Conservation (phyloP, 75 land plant genomes). For the Sequoiadendron giganteum region DNA sequence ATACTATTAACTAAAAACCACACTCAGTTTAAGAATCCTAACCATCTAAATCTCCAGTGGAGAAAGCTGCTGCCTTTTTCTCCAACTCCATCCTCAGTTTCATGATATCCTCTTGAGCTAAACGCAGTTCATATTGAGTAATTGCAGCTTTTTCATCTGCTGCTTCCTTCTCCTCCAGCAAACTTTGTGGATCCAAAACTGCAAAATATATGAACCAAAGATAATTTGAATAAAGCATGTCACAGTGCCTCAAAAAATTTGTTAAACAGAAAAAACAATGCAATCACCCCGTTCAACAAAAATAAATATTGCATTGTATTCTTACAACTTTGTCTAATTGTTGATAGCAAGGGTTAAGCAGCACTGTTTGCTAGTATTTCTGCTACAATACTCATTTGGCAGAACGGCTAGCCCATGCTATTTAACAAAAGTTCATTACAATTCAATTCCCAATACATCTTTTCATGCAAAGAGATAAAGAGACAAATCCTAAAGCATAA, state of each 20-base stretch:
- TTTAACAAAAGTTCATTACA: background rate
- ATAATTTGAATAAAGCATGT: background rate
- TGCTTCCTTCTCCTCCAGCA: constrained; percentile 79
- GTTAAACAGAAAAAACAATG: background rate
- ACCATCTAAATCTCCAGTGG: constrained; percentile 28
- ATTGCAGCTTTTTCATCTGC: constrained; percentile 76
- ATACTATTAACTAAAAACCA: background rate
- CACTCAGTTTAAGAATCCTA: constrained; percentile 1
- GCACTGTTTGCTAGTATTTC: background rate
- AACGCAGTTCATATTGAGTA: constrained; percentile 86
- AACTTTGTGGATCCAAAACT: constrained; percentile 83
- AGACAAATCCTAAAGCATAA: background rate
- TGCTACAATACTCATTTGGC: background rate
- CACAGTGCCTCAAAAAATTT: background rate
- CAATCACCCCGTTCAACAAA: background rate
- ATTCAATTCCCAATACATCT: background rate
- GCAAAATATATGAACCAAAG: constrained; percentile 9
- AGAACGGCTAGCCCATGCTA: background rate
- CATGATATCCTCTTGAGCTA: constrained; percentile 84
- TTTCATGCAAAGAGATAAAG: background rate
- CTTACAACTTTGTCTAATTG: background rate
- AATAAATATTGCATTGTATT: background rate
- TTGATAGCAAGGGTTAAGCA: background rate
- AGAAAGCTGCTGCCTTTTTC: constrained; percentile 30
- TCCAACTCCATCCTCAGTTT: constrained; percentile 67